These are phyloP conservation scores for Vitis labrusca DNA, from an alignment of 164 flowering plant species.

Conservation along the genomic window DNA sequence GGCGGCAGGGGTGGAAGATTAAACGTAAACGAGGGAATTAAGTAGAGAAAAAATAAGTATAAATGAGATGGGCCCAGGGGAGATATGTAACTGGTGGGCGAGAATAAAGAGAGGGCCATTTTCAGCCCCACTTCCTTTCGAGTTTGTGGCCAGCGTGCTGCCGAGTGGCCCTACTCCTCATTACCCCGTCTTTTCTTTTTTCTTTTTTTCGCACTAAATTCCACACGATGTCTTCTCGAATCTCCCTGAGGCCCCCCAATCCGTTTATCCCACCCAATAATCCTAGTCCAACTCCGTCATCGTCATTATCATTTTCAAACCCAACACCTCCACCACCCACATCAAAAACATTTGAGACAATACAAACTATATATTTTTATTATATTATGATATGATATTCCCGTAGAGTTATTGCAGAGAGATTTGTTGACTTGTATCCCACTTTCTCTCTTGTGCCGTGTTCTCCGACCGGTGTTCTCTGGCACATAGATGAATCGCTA, in stretches of 20 bases:
- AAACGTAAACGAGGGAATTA: too few species aligned
- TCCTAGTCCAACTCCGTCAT: slow-evolving; percentile 1
- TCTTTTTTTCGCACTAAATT: neutral
- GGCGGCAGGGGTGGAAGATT: too few species aligned
- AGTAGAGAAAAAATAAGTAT: neutral
- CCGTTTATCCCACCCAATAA: neutral
- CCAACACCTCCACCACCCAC: too few species aligned
- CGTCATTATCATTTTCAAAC: too few species aligned
- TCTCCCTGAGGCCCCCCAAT: slow-evolving; percentile 5
- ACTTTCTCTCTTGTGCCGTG: neutral
- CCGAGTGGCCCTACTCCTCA: neutral
- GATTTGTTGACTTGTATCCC: slow-evolving; percentile 1
- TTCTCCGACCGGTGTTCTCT: slow-evolving; percentile 1
- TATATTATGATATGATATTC: too few species aligned
- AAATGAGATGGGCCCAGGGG: slow-evolving; percentile 6
- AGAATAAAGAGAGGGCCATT: slow-evolving; percentile 5
- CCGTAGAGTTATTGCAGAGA: neutral
- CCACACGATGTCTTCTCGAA: slow-evolving; percentile 4
- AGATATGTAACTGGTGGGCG: slow-evolving; percentile 23
- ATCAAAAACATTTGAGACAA: too few species aligned
- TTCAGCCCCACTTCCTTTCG: slow-evolving; percentile 4
- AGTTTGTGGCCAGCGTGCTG: slow-evolving; percentile 16
- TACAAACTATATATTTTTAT: too few species aligned
- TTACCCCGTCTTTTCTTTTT: too few species aligned
- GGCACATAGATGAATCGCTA: neutral